Percentiles rank a stretch among this genome's conserved stretches.
phyloP scores from a whole-genome alignment of 2,329 filamentous ascomycete genomes.

The Magnaporthiopsis rhizophila region DNA sequence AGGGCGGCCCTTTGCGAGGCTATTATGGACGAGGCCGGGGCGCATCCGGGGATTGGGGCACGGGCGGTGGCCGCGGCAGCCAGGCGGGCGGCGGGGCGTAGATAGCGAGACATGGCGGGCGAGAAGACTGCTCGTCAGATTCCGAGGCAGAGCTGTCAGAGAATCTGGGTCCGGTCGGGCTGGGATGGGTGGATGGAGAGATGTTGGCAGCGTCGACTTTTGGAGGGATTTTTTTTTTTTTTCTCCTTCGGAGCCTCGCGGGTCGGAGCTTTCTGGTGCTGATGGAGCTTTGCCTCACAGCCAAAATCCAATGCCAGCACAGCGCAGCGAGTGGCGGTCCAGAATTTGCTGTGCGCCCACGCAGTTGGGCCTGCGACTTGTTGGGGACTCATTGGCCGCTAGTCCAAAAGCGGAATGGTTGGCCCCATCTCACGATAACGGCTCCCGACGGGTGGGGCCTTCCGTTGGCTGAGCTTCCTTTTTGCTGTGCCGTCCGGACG shows the following conservation, averaged over 20 bases:
- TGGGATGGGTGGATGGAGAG: background rate
- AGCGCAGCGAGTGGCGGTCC: background rate
- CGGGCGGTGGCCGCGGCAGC: slow-evolving; percentile 24
- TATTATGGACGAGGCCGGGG: slow-evolving; percentile 11
- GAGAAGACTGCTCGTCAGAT: slow-evolving; percentile 1
- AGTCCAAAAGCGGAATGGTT: background rate
- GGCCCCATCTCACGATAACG: background rate
- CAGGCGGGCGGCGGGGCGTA: slow-evolving; percentile 35
- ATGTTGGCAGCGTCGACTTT: background rate
- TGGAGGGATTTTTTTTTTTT: slow-evolving; percentile 4
- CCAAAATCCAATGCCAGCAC: background rate
- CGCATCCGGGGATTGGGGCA: slow-evolving; percentile 17
- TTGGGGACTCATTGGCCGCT: slow-evolving; percentile 4
- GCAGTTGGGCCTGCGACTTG: slow-evolving; percentile 7
- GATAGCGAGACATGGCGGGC: slow-evolving; percentile 34
- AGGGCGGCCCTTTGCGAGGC: slow-evolving; percentile 4
- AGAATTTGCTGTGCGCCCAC: background rate
- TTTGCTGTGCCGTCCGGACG: background rate
- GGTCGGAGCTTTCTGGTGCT: slow-evolving; percentile 5
- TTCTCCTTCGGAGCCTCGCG: slow-evolving; percentile 3
- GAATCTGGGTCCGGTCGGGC: background rate
- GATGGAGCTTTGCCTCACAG: slow-evolving; percentile 2
- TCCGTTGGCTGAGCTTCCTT: background rate
- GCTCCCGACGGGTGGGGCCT: background rate
- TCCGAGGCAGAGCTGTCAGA: background rate